Conservation (phyloP, 495 filamentous ascomycete genomes). For the Aspergillus egyptiacus region DNA sequence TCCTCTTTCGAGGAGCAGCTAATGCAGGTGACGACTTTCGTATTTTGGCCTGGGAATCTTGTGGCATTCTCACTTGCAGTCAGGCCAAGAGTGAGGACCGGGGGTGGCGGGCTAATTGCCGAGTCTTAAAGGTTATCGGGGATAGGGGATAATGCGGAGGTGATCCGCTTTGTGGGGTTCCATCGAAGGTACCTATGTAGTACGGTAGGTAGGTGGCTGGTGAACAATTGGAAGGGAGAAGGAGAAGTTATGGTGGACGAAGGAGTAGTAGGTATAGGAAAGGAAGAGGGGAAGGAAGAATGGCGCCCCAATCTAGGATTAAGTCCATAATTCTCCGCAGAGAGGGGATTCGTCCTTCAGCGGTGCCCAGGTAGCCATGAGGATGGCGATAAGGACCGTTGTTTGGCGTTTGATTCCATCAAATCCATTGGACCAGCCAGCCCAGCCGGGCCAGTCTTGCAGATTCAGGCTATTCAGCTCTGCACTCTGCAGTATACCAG, state of each 20-base stretch:
- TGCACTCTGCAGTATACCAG: no score
- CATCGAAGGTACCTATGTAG: constrained; percentile 15
- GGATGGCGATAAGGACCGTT: constrained; percentile 1
- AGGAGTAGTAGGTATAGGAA: no score
- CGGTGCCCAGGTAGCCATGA: not conserved
- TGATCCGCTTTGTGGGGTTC: constrained; percentile 19
- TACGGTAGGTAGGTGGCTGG: not conserved
- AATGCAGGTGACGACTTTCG: constrained; percentile 22
- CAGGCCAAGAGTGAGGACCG: constrained; percentile 1
- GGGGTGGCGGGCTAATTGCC: not conserved
- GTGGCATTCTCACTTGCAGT: constrained; percentile 15
- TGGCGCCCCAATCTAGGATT: not conserved
- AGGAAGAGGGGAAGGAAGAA: constrained; percentile 1
- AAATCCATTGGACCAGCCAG: not conserved
- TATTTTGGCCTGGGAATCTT: constrained; percentile 24
- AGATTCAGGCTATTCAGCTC: not conserved
- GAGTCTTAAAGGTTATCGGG: not conserved
- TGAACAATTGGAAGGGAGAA: not conserved
- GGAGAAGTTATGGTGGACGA: not conserved
- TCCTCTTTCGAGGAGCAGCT: constrained; percentile 60
- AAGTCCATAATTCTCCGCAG: not conserved
- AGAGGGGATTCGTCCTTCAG: not conserved
- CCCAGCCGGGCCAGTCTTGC: not conserved
- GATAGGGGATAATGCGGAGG: constrained; percentile 14
- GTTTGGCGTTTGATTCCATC: not conserved